Conservation (phyloP, 2,329 filamentous ascomycete species). For the Aspergillus flavus region DNA sequence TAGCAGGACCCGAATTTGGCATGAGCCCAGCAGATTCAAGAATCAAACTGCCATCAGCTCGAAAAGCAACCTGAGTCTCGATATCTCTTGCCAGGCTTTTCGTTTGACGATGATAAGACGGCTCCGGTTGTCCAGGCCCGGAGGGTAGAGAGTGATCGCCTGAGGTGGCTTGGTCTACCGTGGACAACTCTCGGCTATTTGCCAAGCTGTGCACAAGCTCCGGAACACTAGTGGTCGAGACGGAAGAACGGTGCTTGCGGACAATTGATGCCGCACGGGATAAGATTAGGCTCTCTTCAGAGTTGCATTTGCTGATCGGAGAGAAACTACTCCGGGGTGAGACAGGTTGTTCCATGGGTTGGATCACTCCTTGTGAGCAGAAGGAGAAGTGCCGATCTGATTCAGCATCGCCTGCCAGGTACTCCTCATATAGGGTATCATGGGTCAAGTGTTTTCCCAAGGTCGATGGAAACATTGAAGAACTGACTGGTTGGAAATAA, state of each 20-base stretch:
- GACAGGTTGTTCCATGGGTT: slow-evolving; percentile 41
- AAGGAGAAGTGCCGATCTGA: slow-evolving; percentile 53
- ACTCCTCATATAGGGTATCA: slow-evolving; percentile 43
- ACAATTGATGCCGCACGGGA: slow-evolving; percentile 52
- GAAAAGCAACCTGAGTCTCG: slow-evolving; percentile 33
- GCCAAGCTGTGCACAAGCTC: slow-evolving; percentile 47
- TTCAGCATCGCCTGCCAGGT: slow-evolving; percentile 47
- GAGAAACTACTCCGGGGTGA: slow-evolving; percentile 53
- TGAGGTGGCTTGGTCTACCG: slow-evolving; percentile 26
- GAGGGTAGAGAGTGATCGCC: slow-evolving; percentile 21
- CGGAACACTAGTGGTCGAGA: slow-evolving; percentile 49
- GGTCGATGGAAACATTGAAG: slow-evolving; percentile 33
- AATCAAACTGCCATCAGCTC: slow-evolving; percentile 30
- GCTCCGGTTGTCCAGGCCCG: slow-evolving; percentile 23
- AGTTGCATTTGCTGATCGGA: slow-evolving; percentile 59
- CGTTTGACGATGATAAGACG: slow-evolving; percentile 37
- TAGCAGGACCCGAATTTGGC: slow-evolving; percentile 20
- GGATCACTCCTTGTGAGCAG: slow-evolving; percentile 44
- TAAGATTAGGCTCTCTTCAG: slow-evolving; percentile 58
- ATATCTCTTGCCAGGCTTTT: slow-evolving; percentile 40
- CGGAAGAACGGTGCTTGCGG: slow-evolving; percentile 51
- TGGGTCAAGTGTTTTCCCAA: slow-evolving; percentile 37
- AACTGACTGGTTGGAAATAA: slow-evolving; percentile 37
- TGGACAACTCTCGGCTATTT: slow-evolving; percentile 43
- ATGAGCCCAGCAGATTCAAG: slow-evolving; percentile 30